Conservation (phyloP, 2,329 filamentous ascomycete species). For the Pezicula radicicola region DNA sequence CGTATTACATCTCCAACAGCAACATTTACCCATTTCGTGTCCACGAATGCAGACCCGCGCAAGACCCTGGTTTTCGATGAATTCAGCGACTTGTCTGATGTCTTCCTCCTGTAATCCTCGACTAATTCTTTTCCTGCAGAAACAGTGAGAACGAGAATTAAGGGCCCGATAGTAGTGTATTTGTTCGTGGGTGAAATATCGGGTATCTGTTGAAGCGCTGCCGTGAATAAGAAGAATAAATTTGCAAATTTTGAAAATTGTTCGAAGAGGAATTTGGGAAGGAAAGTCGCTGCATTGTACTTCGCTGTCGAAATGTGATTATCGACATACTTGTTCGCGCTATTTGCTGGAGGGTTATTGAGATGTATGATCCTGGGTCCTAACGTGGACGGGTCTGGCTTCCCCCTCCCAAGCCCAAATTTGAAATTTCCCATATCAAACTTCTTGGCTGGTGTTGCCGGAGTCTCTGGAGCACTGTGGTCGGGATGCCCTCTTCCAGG, state of each 20-base stretch:
- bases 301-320: conserved; percentile 98
- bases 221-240: conserved; percentile 98
- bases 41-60: conserved; percentile 77
- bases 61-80: conserved; percentile 81
- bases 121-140: conserved; percentile 93
- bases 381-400: conserved; percentile 84
- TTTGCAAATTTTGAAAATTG: conserved; percentile 99
- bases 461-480: conserved; percentile 42
- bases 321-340: conserved; percentile 84
- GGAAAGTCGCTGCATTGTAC: conserved; percentile 89
- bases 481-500: conserved; percentile 46
- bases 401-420: conserved; percentile 83
- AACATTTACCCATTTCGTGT: conserved; percentile 92
- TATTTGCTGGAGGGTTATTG: conserved; percentile 94
- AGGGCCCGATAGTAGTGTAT: conserved; percentile 95
- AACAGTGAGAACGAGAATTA: conserved; percentile 86
- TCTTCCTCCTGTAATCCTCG: conserved; percentile 88
- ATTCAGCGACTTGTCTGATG: conserved; percentile 84
- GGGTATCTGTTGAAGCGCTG: conserved; percentile 90
- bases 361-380: conserved; percentile 91
- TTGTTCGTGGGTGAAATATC: conserved; percentile 90
- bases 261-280: conserved; percentile 96
- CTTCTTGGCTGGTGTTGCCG: conserved; percentile 44
- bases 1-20: conserved; percentile 88
- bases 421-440: conserved; percentile 78